phyloP scores from a whole-genome alignment of 2,329 filamentous ascomycete genomes.

The Aotearoamyces nothofagi region DNA sequence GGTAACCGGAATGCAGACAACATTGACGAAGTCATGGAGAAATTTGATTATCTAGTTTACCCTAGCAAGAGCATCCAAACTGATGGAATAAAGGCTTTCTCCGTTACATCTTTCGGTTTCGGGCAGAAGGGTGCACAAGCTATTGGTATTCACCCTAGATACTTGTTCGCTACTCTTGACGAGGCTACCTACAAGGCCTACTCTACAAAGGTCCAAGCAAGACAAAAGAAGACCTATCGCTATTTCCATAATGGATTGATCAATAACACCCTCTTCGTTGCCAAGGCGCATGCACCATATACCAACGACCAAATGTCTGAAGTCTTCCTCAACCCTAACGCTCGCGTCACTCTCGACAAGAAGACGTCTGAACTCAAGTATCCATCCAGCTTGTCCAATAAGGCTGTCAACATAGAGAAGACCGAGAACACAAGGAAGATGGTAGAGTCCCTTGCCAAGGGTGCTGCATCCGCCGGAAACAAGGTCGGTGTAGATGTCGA shows the following conservation, averaged over 20 bases:
- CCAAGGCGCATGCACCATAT: constrained; percentile 86
- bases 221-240: constrained; percentile 97
- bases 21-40: constrained; percentile 88
- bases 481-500: constrained; percentile 93
- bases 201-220: constrained; percentile 73
- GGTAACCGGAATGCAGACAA: constrained; percentile 98
- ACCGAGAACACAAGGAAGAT: constrained; percentile 41
- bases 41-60: constrained; percentile 96
- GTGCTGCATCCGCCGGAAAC: constrained; percentile 44
- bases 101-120: constrained; percentile 97
- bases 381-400: constrained; percentile 47
- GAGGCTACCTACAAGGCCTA: constrained; percentile 70
- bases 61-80: constrained; percentile 92
- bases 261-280: constrained; percentile 95
- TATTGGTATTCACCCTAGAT: constrained; percentile 92
- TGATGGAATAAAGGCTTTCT: constrained; percentile 96
- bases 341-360: constrained; percentile 72
- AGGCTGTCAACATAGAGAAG: constrained; percentile 45
- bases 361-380: constrained; percentile 71
- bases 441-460: constrained; percentile 61
- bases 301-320: constrained; percentile 71
- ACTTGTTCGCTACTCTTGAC: constrained; percentile 89
- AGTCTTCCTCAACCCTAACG: constrained; percentile 87
- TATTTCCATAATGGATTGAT: constrained; percentile 98
- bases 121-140: constrained; percentile 97